Evolutionary conservation across 306 rosid genomes (phyloP).

Genomic region (Prunus fruticosa): DNA sequence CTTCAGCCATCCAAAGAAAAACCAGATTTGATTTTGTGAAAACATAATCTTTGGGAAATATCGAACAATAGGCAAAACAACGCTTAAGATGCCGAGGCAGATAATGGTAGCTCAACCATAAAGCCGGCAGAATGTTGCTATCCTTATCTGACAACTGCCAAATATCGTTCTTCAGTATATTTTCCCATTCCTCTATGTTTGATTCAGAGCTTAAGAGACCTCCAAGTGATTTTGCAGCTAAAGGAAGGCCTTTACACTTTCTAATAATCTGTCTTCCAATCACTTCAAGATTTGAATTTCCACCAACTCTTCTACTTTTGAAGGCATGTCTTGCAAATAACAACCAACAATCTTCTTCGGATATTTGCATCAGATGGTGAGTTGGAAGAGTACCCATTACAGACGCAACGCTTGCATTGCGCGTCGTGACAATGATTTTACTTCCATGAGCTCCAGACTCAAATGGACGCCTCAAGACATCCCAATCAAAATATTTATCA

Average conservation of each 20-base stretch:
- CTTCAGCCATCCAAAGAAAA: slow-evolving; percentile 42
- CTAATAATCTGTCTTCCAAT: slow-evolving; percentile 11
- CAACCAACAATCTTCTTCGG: slow-evolving; percentile 3
- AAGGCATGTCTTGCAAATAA: slow-evolving; percentile 9
- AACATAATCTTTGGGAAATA: slow-evolving; percentile 28
- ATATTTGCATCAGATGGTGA: neutral
- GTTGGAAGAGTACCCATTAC: neutral
- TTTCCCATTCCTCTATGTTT: neutral
- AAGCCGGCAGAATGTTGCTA: neutral
- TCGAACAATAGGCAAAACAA: slow-evolving; percentile 25
- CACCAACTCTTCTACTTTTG: neutral
- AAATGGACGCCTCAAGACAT: neutral
- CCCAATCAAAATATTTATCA: neutral
- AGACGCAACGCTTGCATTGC: slow-evolving; percentile 5
- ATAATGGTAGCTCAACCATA: slow-evolving; percentile 16
- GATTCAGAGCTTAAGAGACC: neutral
- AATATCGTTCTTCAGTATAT: neutral
- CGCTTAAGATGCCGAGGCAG: slow-evolving; percentile 15
- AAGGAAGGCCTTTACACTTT: slow-evolving; percentile 19
- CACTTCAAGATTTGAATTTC: neutral
- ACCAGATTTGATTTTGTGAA: slow-evolving; percentile 18
- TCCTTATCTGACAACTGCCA: neutral
- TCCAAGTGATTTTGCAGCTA: neutral
- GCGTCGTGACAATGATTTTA: slow-evolving; percentile 8
- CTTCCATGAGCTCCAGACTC: slow-evolving; percentile 3